phyloP scores from a whole-genome alignment of 352 stramenopile species.

The Phytophthora cactorum region DNA sequence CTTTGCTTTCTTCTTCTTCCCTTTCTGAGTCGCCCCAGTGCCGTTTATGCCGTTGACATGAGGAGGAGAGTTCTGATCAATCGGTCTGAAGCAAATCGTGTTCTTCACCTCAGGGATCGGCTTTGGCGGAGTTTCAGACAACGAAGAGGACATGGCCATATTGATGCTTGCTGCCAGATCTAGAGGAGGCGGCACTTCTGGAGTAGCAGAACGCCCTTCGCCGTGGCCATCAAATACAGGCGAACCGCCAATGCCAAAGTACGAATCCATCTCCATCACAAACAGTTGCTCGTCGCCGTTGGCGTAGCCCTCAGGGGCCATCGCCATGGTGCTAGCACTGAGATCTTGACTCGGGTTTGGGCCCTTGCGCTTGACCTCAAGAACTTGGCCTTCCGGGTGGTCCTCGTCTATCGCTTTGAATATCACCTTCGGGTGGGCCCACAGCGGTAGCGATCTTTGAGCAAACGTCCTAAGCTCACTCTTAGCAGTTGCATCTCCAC shows the following conservation, averaged over 20 bases:
- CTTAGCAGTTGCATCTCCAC: slow-evolving; percentile 38
- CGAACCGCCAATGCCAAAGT: slow-evolving; percentile 84
- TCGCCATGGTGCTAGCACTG: slow-evolving; percentile 35
- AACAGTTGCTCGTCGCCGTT: slow-evolving; percentile 77
- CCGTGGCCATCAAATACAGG: slow-evolving; percentile 67
- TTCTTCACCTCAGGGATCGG: slow-evolving; percentile 39
- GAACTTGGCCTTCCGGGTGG: slow-evolving; percentile 54
- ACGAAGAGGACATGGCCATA: slow-evolving; percentile 75
- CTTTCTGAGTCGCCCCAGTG: slow-evolving; percentile 33
- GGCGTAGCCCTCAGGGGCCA: slow-evolving; percentile 32
- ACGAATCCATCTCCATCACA: slow-evolving; percentile 88
- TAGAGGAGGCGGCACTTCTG: slow-evolving; percentile 59
- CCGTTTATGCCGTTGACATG: slow-evolving; percentile 10
- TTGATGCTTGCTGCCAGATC: slow-evolving; percentile 77
- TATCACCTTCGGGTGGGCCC: slow-evolving; percentile 78
- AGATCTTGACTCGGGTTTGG: slow-evolving; percentile 57
- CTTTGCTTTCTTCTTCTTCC: slow-evolving; percentile 52
- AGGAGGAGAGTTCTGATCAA: slow-evolving; percentile 23
- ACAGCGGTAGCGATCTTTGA: slow-evolving; percentile 68
- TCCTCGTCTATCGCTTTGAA: slow-evolving; percentile 67
- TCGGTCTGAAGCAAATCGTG: slow-evolving; percentile 39
- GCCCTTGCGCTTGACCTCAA: slow-evolving; percentile 79
- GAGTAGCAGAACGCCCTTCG: slow-evolving; percentile 20
- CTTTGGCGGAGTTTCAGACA: slow-evolving; percentile 48
- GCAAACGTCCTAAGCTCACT: slow-evolving; percentile 76